Conservation (phyloP, 2,329 filamentous ascomycete species). For the Colletotrichum sp. region DNA sequence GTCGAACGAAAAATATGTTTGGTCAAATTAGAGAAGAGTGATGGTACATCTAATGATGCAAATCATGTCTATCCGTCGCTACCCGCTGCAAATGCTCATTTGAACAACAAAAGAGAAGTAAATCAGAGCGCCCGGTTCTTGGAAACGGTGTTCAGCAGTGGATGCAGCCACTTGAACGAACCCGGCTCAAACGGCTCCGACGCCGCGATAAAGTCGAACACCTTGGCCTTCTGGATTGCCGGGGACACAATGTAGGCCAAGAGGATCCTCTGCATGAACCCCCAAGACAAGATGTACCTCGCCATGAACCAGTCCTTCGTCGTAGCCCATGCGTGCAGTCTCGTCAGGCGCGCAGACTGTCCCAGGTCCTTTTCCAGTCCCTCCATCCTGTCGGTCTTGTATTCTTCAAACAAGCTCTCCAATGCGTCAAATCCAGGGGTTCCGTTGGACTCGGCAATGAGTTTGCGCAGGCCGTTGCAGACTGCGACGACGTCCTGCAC, state of each 20-base stretch:
- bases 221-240: constrained; percentile 8
- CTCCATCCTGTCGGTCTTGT: constrained; percentile 22
- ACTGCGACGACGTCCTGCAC: constrained; percentile 36
- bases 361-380: constrained; percentile 18
- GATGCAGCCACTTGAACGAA: constrained; percentile 8
- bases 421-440: not conserved
- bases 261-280: constrained; percentile 1
- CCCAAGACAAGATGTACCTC: constrained; percentile 23
- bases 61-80: not conserved
- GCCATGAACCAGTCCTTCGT: constrained; percentile 26
- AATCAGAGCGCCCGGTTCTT: not conserved
- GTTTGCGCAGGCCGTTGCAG: constrained; percentile 29
- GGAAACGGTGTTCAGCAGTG: not conserved
- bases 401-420: constrained; percentile 20
- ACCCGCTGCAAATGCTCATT: not conserved
- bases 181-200: constrained; percentile 23
- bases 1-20: not conserved
- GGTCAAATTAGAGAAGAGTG: not conserved
- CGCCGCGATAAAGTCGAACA: constrained; percentile 24
- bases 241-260: constrained; percentile 13
- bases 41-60: not conserved
- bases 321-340: constrained; percentile 31
- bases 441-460: not conserved
- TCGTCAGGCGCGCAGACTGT: constrained; percentile 21
- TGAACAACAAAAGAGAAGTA: not conserved